Percentiles rank a stretch among this genome's conserved stretches.
Evolutionary conservation across 306 rosid genomes (phyloP).

Genomic region (Glycyrrhiza uralensis): DNA sequence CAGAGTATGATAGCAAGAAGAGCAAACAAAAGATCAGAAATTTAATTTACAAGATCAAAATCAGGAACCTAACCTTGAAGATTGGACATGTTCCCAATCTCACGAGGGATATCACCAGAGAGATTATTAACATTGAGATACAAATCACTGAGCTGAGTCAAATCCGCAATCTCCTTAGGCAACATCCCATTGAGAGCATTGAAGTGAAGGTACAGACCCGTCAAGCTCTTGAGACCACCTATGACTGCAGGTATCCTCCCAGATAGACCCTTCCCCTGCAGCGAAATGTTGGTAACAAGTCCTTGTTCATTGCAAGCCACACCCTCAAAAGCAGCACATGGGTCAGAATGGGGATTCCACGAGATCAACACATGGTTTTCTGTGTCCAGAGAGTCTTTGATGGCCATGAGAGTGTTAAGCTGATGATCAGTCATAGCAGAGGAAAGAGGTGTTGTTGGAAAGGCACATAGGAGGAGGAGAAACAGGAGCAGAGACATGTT

Average conservation of each 20-base stretch:
- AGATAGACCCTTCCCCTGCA: conserved; percentile 80
- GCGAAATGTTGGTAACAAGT: conserved; percentile 64
- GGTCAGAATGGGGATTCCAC: conserved; percentile 62
- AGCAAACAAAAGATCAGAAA: background rate
- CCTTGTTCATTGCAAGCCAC: conserved; percentile 74
- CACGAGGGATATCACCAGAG: conserved; percentile 64
- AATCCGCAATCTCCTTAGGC: conserved; percentile 58
- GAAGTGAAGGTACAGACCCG: conserved; percentile 81
- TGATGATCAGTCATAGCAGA: conserved; percentile 33
- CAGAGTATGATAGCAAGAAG: no score
- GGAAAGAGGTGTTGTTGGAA: conserved; percentile 30
- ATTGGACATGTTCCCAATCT: conserved; percentile 59
- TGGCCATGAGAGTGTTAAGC: conserved; percentile 54
- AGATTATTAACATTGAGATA: conserved; percentile 76
- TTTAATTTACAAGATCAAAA: background rate
- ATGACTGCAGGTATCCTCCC: conserved; percentile 67
- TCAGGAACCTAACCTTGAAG: conserved; percentile 69
- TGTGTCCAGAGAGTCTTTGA: conserved; percentile 76
- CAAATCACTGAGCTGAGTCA: conserved; percentile 60
- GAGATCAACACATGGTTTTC: conserved; percentile 52
- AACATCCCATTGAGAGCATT: conserved; percentile 66
- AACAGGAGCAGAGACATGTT: conserved; percentile 33
- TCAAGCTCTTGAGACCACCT: conserved; percentile 61
- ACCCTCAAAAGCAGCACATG: conserved; percentile 66
- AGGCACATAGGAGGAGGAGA: conserved; percentile 17